These are phyloP conservation scores for Peniophora sp. DNA, from an alignment of 1,284 basidiomycete genomes.

Conservation along the genomic window DNA sequence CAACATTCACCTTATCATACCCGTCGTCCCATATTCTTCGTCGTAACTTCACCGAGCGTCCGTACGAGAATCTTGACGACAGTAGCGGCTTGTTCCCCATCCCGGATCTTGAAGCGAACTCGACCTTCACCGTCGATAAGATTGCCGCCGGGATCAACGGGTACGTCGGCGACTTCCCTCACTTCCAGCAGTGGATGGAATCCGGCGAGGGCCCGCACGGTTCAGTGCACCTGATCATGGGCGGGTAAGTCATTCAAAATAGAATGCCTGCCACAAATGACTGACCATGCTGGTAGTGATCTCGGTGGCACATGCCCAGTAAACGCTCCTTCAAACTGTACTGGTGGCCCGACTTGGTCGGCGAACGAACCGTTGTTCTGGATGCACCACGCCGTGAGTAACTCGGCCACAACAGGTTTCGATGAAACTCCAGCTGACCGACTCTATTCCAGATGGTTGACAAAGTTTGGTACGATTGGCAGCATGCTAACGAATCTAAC, in stretches of 20 bases:
- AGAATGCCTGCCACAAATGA: not conserved
- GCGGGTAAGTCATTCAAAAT: slow-evolving; percentile 16
- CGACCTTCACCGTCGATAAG: slow-evolving; percentile 20
- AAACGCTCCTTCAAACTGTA: slow-evolving; percentile 15
- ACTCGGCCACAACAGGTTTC: not conserved
- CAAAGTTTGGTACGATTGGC: slow-evolving; percentile 33
- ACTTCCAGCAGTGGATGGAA: slow-evolving; percentile 27
- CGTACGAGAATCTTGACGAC: slow-evolving; percentile 15
- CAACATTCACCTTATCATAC: slow-evolving; percentile 22
- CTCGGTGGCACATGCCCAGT: slow-evolving; percentile 18
- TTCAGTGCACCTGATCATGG: slow-evolving; percentile 20
- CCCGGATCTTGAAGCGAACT: slow-evolving; percentile 18
- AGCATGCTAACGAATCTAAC: slow-evolving; percentile 19
- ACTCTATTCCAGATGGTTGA: slow-evolving; percentile 26
- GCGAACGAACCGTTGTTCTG: slow-evolving; percentile 29
- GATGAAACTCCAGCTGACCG: not conserved
- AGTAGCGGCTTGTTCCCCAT: slow-evolving; percentile 14
- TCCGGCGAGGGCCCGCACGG: slow-evolving; percentile 18
- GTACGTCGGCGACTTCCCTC: slow-evolving; percentile 24
- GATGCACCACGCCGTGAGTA: slow-evolving; percentile 28
- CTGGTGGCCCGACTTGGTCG: slow-evolving; percentile 18
- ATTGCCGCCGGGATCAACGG: slow-evolving; percentile 20
- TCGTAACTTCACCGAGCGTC: slow-evolving; percentile 27
- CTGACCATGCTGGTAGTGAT: slow-evolving; percentile 12
- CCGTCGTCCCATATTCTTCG: slow-evolving; percentile 26